phyloP scores from a whole-genome alignment of 2,329 filamentous ascomycete species.

The Sporothrix protearum region DNA sequence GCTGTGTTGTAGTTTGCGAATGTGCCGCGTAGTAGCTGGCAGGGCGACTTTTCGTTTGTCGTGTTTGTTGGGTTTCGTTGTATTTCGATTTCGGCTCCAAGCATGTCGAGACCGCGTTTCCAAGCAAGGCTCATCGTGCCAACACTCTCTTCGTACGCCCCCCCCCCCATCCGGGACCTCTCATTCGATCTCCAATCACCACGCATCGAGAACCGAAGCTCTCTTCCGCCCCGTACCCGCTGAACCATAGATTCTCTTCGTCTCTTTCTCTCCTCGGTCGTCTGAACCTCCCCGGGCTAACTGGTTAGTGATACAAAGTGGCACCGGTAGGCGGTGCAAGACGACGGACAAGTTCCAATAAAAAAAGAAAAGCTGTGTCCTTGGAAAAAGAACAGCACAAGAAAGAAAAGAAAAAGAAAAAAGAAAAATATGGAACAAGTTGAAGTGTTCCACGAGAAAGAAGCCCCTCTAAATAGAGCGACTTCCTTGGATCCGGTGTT shows the following conservation, averaged over 20 bases:
- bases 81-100: neutral
- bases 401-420: conserved; percentile 36
- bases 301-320: neutral
- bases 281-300: neutral
- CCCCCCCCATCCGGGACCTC: neutral
- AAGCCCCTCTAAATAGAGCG: conserved; percentile 47
- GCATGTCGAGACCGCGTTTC: neutral
- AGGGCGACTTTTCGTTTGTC: neutral
- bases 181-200: neutral
- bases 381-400: conserved; percentile 29
- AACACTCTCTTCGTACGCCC: neutral
- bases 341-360: neutral
- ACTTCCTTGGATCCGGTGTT: conserved; percentile 64
- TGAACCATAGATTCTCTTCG: neutral
- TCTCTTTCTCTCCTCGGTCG: neutral
- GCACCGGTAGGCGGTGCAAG: neutral
- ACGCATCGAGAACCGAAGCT: neutral
- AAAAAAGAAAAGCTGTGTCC: neutral
- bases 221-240: neutral
- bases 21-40: neutral
- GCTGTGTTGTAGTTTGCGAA: neutral
- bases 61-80: neutral
- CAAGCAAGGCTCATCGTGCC: neutral
- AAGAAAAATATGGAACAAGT: conserved; percentile 54
- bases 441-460: conserved; percentile 60